These are phyloP conservation scores for Ophiostoma populinum DNA, from an alignment of 2,329 filamentous ascomycete species.

Conservation along the genomic window DNA sequence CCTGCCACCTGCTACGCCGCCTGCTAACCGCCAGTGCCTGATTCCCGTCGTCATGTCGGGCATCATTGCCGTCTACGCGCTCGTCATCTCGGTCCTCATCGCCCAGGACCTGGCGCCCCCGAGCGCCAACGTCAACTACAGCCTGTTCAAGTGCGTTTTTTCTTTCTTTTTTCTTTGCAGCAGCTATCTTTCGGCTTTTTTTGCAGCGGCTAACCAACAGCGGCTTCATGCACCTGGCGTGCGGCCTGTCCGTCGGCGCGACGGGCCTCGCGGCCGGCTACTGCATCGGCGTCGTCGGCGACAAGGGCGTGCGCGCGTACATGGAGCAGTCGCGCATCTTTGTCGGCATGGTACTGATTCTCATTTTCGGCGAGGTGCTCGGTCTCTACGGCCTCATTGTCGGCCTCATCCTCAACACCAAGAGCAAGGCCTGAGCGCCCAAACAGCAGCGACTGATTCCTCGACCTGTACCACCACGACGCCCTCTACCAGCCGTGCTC, in stretches of 20 bases:
- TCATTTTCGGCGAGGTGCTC: constrained; percentile 96
- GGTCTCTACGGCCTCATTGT: constrained; percentile 94
- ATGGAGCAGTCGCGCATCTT: constrained; percentile 95
- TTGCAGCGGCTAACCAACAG: constrained; percentile 24
- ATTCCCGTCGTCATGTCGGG: constrained; percentile 95
- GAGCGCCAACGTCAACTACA: constrained; percentile 49
- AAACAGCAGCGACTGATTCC: neutral
- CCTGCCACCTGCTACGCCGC: too few species aligned
- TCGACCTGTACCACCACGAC: too few species aligned
- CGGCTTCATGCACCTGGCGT: constrained; percentile 85
- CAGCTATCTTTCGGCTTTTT: neutral
- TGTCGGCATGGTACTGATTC: constrained; percentile 94
- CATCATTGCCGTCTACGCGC: constrained; percentile 95
- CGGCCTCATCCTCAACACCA: constrained; percentile 81
- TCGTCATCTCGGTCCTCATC: constrained; percentile 93
- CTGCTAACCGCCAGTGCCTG: constrained; percentile 39
- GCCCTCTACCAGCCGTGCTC: too few species aligned
- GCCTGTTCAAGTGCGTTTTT: constrained; percentile 56
- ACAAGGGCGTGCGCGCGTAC: constrained; percentile 83
- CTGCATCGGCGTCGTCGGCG: constrained; percentile 88
- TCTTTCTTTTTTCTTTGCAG: neutral
- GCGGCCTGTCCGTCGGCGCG: constrained; percentile 78
- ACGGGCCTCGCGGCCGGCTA: constrained; percentile 90
- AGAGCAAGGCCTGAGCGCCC: constrained; percentile 40
- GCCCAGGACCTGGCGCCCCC: constrained; percentile 68